A percentile compares a stretch with the other conserved stretches of the same genome.
Evolutionary conservation across 108 stramenopile genomes (phyloP).

Genomic region (Nannochloropsis gaditana): DNA sequence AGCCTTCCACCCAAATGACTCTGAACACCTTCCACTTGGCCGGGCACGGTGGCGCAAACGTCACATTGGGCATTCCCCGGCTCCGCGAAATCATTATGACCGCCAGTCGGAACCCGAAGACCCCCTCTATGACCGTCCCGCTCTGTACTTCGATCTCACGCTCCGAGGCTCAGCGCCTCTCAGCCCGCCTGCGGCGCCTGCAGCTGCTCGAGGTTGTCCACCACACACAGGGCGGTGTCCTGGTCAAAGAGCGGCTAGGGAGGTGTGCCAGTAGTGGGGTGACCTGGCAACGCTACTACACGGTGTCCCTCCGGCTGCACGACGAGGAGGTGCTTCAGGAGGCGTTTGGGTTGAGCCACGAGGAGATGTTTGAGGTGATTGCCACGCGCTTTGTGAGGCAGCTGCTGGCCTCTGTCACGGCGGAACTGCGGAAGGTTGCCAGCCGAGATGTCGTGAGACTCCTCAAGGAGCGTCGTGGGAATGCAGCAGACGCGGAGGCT

Average conservation of each 20-base stretch:
- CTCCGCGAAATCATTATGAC: slow-evolving; percentile 99
- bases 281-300: slow-evolving; percentile 56
- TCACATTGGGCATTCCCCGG: slow-evolving; percentile 98
- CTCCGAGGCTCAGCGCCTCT: slow-evolving; percentile 61
- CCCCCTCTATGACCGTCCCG: slow-evolving; percentile 93
- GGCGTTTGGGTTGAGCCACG: slow-evolving; percentile 76
- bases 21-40: slow-evolving; percentile 99
- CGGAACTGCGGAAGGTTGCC: slow-evolving; percentile 1
- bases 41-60: slow-evolving; percentile 96
- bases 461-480: not conserved
- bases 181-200: slow-evolving; percentile 63
- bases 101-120: slow-evolving; percentile 80
- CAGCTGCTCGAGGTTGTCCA: slow-evolving; percentile 72
- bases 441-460: not conserved
- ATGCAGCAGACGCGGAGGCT: not conserved
- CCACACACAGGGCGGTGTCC: slow-evolving; percentile 59
- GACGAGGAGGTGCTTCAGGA: slow-evolving; percentile 70
- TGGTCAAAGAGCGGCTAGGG: slow-evolving; percentile 62
- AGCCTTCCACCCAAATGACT: slow-evolving; percentile 99
- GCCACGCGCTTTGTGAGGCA: slow-evolving; percentile 64
- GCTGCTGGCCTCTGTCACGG: slow-evolving; percentile 64
- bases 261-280: slow-evolving; percentile 26
- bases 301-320: slow-evolving; percentile 71
- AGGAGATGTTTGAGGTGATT: slow-evolving; percentile 70
- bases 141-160: slow-evolving; percentile 59